Base-by-base conservation (phyloP, 352 stramenopile species). In the Pythium myriotylum region DNA sequence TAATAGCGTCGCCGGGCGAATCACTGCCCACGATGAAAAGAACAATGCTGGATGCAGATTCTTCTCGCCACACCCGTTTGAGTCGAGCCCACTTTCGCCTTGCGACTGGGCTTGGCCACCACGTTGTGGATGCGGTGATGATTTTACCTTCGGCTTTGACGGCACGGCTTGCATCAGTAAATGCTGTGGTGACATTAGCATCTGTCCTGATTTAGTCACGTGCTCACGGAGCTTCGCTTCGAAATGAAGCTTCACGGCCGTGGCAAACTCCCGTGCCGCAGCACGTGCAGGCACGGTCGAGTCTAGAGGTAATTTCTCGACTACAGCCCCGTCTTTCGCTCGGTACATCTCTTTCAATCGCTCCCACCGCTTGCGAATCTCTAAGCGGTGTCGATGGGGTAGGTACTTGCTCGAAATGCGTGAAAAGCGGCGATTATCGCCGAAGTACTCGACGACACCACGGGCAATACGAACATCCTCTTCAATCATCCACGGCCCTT, bases 1-100 rank as follows among this genome's bases (percentile, higher is more conserved):
- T 5, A 95, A 64, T 1, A 95, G 68, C 2, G 62, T 77, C 9
- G 69, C 71, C 5, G 86, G 86, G 29, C 73, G 84, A 26, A 90
- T 86, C 26, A 93, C 73, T 0, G 86, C 86, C 86, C 86, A 95
- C 8, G 82, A 91, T 19, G 86, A 88, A 67, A 91, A 95, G 66
- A 95, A 95, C 7, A 95, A 69, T 27, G 84, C 79, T 5, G 86
- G 86, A 22, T 95, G 86, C 20, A 95, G 54, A 35, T 89, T 81
- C 54, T 93, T 92, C 2, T 50, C 41, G 26, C 59, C 60, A 55
- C 84, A 93, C 4, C 43, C 62, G 43, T 16, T 35, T 1, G 26
- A 6, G 20, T 49, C 52, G 39, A 47, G 40, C 4, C 17, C 9
- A 29, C 32, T n/a, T 42, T 26, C 7, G 5, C 24, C 48, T 43